Base-by-base conservation (phyloP, 257 asterid species). In the Rubia yunnanensis region DNA sequence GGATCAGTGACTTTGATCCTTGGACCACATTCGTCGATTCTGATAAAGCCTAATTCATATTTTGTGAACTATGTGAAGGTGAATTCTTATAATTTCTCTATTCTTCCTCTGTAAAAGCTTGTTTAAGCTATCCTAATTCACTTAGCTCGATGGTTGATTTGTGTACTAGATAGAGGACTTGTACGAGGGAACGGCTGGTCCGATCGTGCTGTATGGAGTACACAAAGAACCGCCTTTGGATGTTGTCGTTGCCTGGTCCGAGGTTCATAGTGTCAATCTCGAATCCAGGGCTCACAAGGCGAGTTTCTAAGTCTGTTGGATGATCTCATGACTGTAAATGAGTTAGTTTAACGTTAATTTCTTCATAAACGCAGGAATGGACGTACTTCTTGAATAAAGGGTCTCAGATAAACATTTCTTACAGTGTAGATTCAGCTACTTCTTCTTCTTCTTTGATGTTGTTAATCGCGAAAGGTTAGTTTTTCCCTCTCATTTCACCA, bases 1-100 rank as follows among this genome's bases (percentile, higher is more conserved):
- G 92, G 88, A 55, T 61, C 98, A 14, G 82, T 80, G 64, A 77
- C 65, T 46, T n/a, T 85, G 71, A 72, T 72, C 72, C 87, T 91
- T 58, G 91, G 95, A 73, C 96, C 98, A 41, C 77, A 85, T 79
- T 58, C 95, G 17, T 91, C 96, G 13, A 72, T 88, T 60, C 65
- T 91, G 82, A 77, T 91, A 50, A 84, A 81, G 28, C 90, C 90
- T 32, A 86, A 69, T 78, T 76, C 82, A 61, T 77, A 79, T 13
- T 77, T 91, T 27, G 95, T 91, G 72, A 80, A 82, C 56, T 77
- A 82, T 63, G 41, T 91, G 18, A 78, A 81, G 96, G 98, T 91
- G 84, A 63, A 9, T 69, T 36, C 35, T 31, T 31, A 57, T n/a
- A 31, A 14, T n/a, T 63, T 50, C 62, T 72, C 39, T 52, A 10